Evolutionary conservation across 495 filamentous ascomycete species (phyloP).

Genomic region (Cenococcum geophilum): DNA sequence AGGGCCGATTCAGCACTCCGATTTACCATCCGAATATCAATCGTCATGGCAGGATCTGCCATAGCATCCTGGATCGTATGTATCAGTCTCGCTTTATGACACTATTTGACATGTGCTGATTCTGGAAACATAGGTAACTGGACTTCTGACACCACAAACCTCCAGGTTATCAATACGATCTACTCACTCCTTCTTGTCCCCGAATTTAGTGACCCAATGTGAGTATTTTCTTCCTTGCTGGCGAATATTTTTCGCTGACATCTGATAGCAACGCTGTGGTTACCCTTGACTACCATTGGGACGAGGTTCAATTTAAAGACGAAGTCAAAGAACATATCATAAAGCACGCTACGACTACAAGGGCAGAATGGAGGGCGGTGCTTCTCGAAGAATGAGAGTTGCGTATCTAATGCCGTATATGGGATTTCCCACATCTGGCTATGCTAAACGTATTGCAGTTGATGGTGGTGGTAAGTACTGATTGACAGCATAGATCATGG

Average conservation of each 20-base stretch:
- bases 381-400: too few species aligned
- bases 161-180: slow-evolving; percentile 24
- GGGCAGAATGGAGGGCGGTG: slow-evolving; percentile 30
- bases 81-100: not conserved
- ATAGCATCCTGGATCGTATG: slow-evolving; percentile 25
- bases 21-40: slow-evolving; percentile 95
- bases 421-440: too few species aligned
- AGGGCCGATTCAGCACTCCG: slow-evolving; percentile 65
- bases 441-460: too few species aligned
- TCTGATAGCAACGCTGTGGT: slow-evolving; percentile 27
- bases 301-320: slow-evolving; percentile 31
- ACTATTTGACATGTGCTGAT: too few species aligned
- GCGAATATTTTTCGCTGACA: too few species aligned
- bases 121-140: too few species aligned
- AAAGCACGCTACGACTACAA: slow-evolving; percentile 30
- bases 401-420: too few species aligned
- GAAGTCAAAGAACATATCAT: slow-evolving; percentile 28
- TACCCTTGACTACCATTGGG: slow-evolving; percentile 35
- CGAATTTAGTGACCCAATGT: slow-evolving; percentile 32
- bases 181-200: slow-evolving; percentile 32
- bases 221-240: not conserved
- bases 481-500: too few species aligned
- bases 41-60: slow-evolving; percentile 84
- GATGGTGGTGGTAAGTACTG: too few species aligned
- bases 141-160: slow-evolving; percentile 22